These are phyloP conservation scores for Salicornia ramosissima DNA, from an alignment of 148 eudicot species.

Conservation along the genomic window DNA sequence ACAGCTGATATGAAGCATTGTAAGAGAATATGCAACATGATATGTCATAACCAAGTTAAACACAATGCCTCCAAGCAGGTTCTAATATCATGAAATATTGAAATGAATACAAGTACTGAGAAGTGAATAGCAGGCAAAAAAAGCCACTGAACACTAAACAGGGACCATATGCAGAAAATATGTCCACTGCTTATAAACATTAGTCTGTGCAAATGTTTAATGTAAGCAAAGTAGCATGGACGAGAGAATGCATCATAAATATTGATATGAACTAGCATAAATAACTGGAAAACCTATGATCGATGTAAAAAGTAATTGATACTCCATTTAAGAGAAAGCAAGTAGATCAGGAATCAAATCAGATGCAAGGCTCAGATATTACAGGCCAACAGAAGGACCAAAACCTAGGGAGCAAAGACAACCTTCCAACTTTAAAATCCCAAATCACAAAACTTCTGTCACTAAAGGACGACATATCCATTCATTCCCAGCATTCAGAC, in stretches of 20 bases:
- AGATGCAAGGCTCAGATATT: not conserved
- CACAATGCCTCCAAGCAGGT: not conserved
- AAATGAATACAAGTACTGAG: not conserved
- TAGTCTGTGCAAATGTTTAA: not conserved
- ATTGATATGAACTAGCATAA: not conserved
- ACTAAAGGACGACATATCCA: not conserved
- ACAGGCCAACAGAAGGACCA: not conserved
- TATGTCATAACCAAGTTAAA: not conserved
- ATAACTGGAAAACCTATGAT: not conserved
- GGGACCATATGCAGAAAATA: not conserved
- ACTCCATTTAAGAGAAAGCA: not conserved
- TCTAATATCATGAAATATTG: not conserved
- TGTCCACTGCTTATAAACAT: not conserved
- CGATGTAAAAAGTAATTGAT: not conserved
- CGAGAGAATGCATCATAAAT: not conserved
- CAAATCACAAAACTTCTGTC: not conserved
- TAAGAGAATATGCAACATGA: conserved; percentile 6
- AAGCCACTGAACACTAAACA: conserved; percentile 5
- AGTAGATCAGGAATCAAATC: not conserved
- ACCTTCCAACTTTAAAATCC: not conserved
- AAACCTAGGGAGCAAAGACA: not conserved
- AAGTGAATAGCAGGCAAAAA: not conserved
- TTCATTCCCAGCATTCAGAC: not conserved
- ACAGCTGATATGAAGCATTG: not conserved
- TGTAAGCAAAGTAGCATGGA: not conserved